Evolutionary conservation across 1,284 basidiomycete genomes (phyloP), one percentile per base, ranked within the genome.

Genomic region (Cystodermella granulosa): DNA sequence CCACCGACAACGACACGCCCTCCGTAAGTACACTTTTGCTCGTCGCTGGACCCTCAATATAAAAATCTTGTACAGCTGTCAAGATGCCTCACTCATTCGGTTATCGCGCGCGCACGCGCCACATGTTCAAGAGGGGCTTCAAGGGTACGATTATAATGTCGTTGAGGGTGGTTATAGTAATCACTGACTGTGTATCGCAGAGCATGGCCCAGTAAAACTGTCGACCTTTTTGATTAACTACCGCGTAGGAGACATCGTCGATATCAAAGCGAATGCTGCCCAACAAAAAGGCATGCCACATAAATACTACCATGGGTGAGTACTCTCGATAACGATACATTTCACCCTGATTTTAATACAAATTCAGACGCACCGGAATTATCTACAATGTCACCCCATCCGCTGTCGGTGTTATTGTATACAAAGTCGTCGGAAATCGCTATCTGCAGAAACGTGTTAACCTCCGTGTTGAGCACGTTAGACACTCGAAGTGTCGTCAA

Each of bases 261-360:
- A 98, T 78, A 98, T 98, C 81, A 96, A 96, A 79, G 95, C 95
- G 61, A 98, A 99, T 70, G 84, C 94, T 53, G 91, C 94, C 44
- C 89, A 97, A 74, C 96, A 98, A 83, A 96, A 95, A 87, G 95
- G 95, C 73, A 97, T 98, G 92, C 94, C 95, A 68, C 94, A 97
- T 82, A 98, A 98, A 76, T 94, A 78, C 78, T 90, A 90, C 75
- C 87, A 90, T 58, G 87, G 87, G 85, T 87, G 53, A 54, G 84
- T 77, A 45, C 18, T 18, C 8, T 17, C 8, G 17, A 7, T 37
- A 11, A 8, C 17, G 7, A 37, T 7, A 37, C 18, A n/a, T n/a
- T 20, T 8, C 11, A 20, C 8, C 8, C 18, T 18, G 11, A 18
- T 37, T n/a, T 48, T 18, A 39, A 43, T 42, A 15, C 24, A 23